A percentile compares a stretch with the other conserved stretches of the same genome.
These are phyloP conservation scores for Lentinula sp. DNA, from an alignment of 768 basidiomycete species.

Conservation along the genomic window DNA sequence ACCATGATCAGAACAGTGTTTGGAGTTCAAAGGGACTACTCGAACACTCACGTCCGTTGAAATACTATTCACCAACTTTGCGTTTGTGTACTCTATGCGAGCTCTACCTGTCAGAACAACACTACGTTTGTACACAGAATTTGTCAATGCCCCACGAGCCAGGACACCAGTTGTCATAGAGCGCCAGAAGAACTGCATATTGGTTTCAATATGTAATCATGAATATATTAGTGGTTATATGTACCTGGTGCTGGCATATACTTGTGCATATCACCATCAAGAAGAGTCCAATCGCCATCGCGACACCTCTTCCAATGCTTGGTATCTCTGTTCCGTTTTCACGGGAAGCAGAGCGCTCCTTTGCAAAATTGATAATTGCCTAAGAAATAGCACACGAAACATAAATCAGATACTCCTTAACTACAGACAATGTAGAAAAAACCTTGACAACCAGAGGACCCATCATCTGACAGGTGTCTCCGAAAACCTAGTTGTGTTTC, in stretches of 20 bases:
- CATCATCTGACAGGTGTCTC: slow-evolving; percentile 58
- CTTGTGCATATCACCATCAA: slow-evolving; percentile 43
- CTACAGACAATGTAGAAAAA: background rate
- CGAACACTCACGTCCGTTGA: slow-evolving; percentile 52
- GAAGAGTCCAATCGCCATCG: slow-evolving; percentile 52
- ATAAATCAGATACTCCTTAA: background rate
- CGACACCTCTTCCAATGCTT: slow-evolving; percentile 49
- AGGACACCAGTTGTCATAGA: slow-evolving; percentile 64
- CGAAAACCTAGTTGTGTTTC: slow-evolving; percentile 39
- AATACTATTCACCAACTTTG: slow-evolving; percentile 53
- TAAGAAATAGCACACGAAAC: slow-evolving; percentile 11
- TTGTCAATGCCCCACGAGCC: slow-evolving; percentile 60
- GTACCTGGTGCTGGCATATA: slow-evolving; percentile 58
- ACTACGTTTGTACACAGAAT: slow-evolving; percentile 65
- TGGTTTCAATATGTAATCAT: background rate
- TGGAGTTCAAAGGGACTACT: background rate
- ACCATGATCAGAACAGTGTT: background rate
- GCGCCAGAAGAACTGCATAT: slow-evolving; percentile 58
- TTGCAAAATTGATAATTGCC: slow-evolving; percentile 58
- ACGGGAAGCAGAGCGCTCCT: slow-evolving; percentile 37
- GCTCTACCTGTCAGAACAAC: slow-evolving; percentile 62
- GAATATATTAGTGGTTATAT: background rate
- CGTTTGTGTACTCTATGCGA: slow-evolving; percentile 55
- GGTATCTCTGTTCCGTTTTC: slow-evolving; percentile 26
- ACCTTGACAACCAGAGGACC: slow-evolving; percentile 59